These are phyloP conservation scores for Neofusicoccum parvum DNA, from an alignment of 2,329 filamentous ascomycete species.

Conservation along the genomic window DNA sequence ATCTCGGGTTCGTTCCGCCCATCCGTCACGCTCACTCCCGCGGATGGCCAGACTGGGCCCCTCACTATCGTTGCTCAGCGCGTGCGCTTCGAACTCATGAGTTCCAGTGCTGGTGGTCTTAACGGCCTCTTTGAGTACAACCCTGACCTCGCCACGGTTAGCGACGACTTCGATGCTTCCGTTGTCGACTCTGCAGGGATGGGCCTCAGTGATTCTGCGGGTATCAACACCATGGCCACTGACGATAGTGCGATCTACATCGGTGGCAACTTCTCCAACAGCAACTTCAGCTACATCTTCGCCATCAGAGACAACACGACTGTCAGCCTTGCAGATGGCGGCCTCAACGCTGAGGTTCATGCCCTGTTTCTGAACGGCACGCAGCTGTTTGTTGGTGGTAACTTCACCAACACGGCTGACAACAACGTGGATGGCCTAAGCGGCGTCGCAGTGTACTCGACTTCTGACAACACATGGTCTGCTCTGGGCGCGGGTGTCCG, in stretches of 20 bases:
- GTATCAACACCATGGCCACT: slow-evolving; percentile 69
- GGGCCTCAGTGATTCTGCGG: slow-evolving; percentile 67
- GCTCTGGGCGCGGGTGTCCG: slow-evolving; percentile 84
- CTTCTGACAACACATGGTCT: slow-evolving; percentile 68
- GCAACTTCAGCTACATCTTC: slow-evolving; percentile 73
- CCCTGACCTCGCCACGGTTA: slow-evolving; percentile 61
- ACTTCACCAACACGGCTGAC: slow-evolving; percentile 74
- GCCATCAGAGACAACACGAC: slow-evolving; percentile 67
- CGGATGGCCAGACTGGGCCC: slow-evolving; percentile 61
- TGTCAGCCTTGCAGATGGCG: slow-evolving; percentile 65
- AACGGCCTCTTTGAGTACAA: slow-evolving; percentile 92
- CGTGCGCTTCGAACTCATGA: slow-evolving; percentile 74
- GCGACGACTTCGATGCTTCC: slow-evolving; percentile 69
- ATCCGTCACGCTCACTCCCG: slow-evolving; percentile 74
- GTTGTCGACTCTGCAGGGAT: slow-evolving; percentile 76
- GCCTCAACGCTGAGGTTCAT: slow-evolving; percentile 78
- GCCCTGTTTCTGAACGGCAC: slow-evolving; percentile 69
- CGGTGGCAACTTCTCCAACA: slow-evolving; percentile 77
- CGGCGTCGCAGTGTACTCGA: slow-evolving; percentile 77
- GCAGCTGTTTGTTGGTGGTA: slow-evolving; percentile 77
- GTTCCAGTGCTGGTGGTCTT: slow-evolving; percentile 74
- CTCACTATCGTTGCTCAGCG: slow-evolving; percentile 87
- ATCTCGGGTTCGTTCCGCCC: slow-evolving; percentile 74
- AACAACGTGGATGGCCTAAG: slow-evolving; percentile 66
- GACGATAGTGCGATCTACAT: slow-evolving; percentile 66